phyloP scores from a whole-genome alignment of 805 yeast genomes.

The Lipomyces orientalis region DNA sequence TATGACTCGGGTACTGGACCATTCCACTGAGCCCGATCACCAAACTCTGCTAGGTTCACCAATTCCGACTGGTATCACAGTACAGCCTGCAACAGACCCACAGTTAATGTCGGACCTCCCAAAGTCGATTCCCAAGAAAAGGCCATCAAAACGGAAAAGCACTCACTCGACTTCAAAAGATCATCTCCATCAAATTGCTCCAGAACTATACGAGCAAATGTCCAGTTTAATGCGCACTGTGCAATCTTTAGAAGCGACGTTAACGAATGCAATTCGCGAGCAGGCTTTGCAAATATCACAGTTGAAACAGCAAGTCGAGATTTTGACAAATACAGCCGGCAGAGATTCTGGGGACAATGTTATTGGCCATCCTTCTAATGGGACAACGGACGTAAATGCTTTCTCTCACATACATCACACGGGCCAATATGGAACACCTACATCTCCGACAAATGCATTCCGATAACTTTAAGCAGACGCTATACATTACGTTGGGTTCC shows the following conservation, averaged over 20 bases:
- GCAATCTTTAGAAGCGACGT: constrained; percentile 2
- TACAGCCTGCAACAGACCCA: background rate
- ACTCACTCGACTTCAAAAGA: background rate
- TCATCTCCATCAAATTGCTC: constrained; percentile 1
- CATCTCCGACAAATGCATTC: constrained; percentile 4
- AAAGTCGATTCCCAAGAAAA: background rate
- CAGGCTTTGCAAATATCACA: constrained; percentile 14
- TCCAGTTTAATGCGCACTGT: constrained; percentile 3
- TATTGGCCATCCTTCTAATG: constrained; percentile 1
- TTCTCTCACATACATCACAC: constrained; percentile 5
- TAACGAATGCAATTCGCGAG: constrained; percentile 12
- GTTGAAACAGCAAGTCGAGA: constrained; percentile 15
- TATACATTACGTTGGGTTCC: background rate
- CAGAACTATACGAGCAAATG: constrained; percentile 14
- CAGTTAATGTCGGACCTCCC: background rate
- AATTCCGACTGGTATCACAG: background rate
- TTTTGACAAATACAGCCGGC: background rate
- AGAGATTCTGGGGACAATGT: background rate
- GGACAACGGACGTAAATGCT: background rate
- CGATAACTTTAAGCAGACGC: background rate
- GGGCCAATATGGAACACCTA: constrained; percentile 1
- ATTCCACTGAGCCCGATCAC: background rate
- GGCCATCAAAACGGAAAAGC: background rate
- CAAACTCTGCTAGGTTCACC: constrained; percentile 4
- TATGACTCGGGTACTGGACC: background rate